These are phyloP conservation scores for Vishniacozyma victoriae DNA, from an alignment of 768 basidiomycete genomes.

Conservation along the genomic window DNA sequence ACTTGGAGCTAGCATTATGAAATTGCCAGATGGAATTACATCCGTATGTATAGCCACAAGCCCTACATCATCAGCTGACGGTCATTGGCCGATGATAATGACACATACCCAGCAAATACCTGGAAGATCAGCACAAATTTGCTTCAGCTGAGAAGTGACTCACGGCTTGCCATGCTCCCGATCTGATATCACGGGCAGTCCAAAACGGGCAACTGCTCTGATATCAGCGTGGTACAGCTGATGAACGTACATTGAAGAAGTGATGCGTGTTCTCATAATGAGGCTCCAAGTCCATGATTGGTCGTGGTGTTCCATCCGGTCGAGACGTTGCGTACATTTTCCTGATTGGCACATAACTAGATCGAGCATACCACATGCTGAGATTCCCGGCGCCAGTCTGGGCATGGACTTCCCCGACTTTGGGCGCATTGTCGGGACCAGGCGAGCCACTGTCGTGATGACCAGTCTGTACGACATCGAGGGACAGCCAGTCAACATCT, in stretches of 20 bases:
- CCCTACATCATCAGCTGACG: no score
- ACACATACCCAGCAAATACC: constrained; percentile 9
- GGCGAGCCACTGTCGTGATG: constrained; percentile 1
- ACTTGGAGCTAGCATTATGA: constrained; percentile 13
- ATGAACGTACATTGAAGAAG: no score
- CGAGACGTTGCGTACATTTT: constrained; percentile 11
- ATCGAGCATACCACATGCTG: no score
- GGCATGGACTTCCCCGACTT: not conserved
- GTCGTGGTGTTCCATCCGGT: constrained; percentile 10
- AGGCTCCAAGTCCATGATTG: constrained; percentile 18
- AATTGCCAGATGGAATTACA: constrained; percentile 19
- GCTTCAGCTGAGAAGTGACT: not conserved
- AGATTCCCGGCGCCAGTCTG: no score
- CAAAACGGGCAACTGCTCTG: constrained; percentile 8
- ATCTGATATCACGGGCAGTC: constrained; percentile 11
- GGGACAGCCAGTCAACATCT: constrained; percentile 10
- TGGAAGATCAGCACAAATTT: not conserved
- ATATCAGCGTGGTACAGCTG: not conserved
- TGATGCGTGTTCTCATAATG: constrained; percentile 16
- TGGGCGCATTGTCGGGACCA: not conserved
- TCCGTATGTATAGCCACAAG: constrained; percentile 18
- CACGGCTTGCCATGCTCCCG: constrained; percentile 18
- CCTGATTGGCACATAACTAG: constrained; percentile 8
- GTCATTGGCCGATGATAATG: no score
- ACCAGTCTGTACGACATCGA: constrained; percentile 13